Percentiles rank a stretch among this genome's conserved stretches.
These are phyloP conservation scores for Albatrellus sp. DNA, from an alignment of 1,284 basidiomycete genomes.

Conservation along the genomic window DNA sequence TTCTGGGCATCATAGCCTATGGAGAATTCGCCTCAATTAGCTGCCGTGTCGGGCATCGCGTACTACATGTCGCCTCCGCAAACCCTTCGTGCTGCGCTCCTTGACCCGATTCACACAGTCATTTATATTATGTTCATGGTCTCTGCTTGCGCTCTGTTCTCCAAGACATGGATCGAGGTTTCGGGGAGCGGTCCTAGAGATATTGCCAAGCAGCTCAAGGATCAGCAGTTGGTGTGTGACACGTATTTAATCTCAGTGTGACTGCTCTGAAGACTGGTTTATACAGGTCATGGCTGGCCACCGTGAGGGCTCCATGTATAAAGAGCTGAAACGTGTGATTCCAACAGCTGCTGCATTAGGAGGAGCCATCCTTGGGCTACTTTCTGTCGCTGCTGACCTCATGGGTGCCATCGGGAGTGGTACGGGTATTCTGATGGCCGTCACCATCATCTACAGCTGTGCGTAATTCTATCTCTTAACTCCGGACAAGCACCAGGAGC, in stretches of 20 bases:
- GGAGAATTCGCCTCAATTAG: conserved; percentile 87
- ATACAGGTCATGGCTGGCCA: conserved; percentile 90
- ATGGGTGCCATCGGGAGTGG: conserved; percentile 95
- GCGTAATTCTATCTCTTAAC: conserved; percentile 19
- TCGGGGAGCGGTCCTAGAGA: conserved; percentile 93
- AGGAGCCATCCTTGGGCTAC: conserved; percentile 86
- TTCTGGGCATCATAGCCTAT: conserved; percentile 43
- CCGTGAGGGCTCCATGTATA: conserved; percentile 96
- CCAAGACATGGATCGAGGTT: conserved; percentile 99
- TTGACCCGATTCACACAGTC: conserved; percentile 89
- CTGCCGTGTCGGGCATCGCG: conserved; percentile 84
- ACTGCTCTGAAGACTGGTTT: neutral
- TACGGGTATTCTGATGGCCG: conserved; percentile 96
- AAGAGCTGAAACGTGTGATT: conserved; percentile 95
- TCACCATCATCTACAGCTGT: conserved; percentile 96
- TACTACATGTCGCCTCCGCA: conserved; percentile 98
- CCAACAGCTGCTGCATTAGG: conserved; percentile 97
- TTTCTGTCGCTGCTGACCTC: conserved; percentile 93
- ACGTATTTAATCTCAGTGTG: conserved; percentile 1
- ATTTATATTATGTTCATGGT: conserved; percentile 92
- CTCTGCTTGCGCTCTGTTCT: conserved; percentile 92
- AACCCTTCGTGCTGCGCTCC: conserved; percentile 75
- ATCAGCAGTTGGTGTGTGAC: conserved; percentile 78
- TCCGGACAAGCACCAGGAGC: conserved; percentile 1
- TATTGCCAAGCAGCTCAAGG: conserved; percentile 96